Conservation (phyloP, 2,329 filamentous ascomycete species). For the Talaromyces rugulosus region DNA sequence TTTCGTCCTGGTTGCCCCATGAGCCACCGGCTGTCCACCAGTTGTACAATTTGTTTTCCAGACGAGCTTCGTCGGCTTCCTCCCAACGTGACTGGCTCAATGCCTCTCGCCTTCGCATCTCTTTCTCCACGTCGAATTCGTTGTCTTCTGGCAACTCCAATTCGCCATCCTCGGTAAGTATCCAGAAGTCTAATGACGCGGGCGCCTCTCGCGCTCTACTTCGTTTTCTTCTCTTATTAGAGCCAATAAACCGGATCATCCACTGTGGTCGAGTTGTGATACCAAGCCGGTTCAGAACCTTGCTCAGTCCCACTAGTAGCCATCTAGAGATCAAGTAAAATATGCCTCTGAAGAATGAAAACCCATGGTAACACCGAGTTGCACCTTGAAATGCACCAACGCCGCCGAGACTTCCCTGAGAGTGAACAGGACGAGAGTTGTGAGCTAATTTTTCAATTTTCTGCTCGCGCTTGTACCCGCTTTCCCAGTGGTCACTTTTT, state of each 20-base stretch:
- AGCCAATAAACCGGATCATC: slow-evolving; percentile 44
- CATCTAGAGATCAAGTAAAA: slow-evolving; percentile 60
- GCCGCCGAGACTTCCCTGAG: slow-evolving; percentile 49
- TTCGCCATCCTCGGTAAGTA: slow-evolving; percentile 50
- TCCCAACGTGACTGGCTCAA: slow-evolving; percentile 38
- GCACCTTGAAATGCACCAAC: slow-evolving; percentile 76
- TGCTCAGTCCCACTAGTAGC: slow-evolving; percentile 52
- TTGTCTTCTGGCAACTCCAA: slow-evolving; percentile 56
- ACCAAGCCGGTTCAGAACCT: slow-evolving; percentile 55
- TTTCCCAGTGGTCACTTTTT: slow-evolving; percentile 35
- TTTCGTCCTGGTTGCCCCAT: slow-evolving; percentile 78
- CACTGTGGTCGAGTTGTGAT: slow-evolving; percentile 61
- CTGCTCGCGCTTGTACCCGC: slow-evolving; percentile 44
- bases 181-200: slow-evolving; percentile 49
- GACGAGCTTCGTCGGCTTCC: slow-evolving; percentile 56
- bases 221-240: slow-evolving; percentile 18
- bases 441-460: slow-evolving; percentile 38
- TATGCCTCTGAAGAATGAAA: slow-evolving; percentile 72
- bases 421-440: slow-evolving; percentile 31
- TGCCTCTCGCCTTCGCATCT: slow-evolving; percentile 63
- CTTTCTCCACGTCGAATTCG: slow-evolving; percentile 73
- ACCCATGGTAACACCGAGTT: slow-evolving; percentile 69
- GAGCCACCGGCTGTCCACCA: slow-evolving; percentile 83
- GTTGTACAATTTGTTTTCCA: slow-evolving; percentile 71
- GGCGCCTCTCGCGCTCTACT: slow-evolving; percentile 12